Conservation (phyloP, 1,139 yeast species). For the Barnettozyma hawaiiensis region DNA sequence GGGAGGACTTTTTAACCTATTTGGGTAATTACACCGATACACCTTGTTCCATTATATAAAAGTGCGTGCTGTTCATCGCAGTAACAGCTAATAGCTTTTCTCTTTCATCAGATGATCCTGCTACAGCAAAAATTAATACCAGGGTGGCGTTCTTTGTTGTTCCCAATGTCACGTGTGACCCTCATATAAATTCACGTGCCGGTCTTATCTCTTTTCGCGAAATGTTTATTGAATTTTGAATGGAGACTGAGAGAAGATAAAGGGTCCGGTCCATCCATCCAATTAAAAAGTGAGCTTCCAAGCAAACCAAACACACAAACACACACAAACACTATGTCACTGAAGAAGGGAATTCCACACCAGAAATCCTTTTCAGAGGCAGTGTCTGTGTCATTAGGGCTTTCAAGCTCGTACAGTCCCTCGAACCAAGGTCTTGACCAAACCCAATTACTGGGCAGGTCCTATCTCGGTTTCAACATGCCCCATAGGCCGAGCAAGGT, state of each 20-base stretch:
- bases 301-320: neutral
- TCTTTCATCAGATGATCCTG: too few species aligned
- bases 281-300: too few species aligned
- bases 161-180: neutral
- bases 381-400: slow-evolving; percentile 23
- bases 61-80: too few species aligned
- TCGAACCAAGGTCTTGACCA: slow-evolving; percentile 11
- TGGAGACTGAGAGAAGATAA: too few species aligned
- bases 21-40: neutral
- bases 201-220: neutral
- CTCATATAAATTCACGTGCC: neutral
- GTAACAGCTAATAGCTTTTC: too few species aligned
- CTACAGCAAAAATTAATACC: too few species aligned
- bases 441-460: slow-evolving; percentile 28
- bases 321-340: slow-evolving; percentile 1
- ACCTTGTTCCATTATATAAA: too few species aligned
- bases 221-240: neutral
- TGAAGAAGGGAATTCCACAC: slow-evolving; percentile 14
- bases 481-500: slow-evolving; percentile 9
- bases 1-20: neutral
- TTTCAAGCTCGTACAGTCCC: slow-evolving; percentile 20
- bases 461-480: slow-evolving; percentile 30
- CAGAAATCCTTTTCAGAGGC: slow-evolving; percentile 22
- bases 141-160: too few species aligned
- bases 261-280: too few species aligned